These are phyloP conservation scores for Endothia cerciana DNA, from an alignment of 2,329 filamentous ascomycete species.

Conservation along the genomic window DNA sequence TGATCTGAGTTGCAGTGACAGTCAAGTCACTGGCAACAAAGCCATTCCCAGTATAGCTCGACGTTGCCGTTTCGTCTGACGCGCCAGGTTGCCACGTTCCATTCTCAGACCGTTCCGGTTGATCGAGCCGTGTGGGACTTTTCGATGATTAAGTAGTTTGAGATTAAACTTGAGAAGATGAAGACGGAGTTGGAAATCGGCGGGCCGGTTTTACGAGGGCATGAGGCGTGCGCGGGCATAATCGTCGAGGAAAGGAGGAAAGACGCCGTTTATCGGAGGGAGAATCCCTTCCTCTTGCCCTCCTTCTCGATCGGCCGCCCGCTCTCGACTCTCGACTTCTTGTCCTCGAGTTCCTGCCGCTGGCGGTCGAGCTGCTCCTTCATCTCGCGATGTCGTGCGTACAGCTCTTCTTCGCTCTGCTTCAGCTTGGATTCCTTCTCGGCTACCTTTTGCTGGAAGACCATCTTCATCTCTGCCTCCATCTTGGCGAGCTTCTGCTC, in stretches of 20 bases:
- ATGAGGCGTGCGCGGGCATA: slow-evolving; percentile 63
- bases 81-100: slow-evolving; percentile 28
- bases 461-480: slow-evolving; percentile 99
- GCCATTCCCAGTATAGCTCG: slow-evolving; percentile 8
- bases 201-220: slow-evolving; percentile 62
- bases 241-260: slow-evolving; percentile 44
- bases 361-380: slow-evolving; percentile 98
- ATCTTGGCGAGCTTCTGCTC: slow-evolving; percentile 99
- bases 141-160: slow-evolving; percentile 47
- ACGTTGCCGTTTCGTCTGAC: slow-evolving; percentile 20
- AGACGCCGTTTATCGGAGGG: slow-evolving; percentile 73
- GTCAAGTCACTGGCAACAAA: slow-evolving; percentile 9
- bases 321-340: slow-evolving; percentile 94
- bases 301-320: slow-evolving; percentile 96
- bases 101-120: slow-evolving; percentile 30
- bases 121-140: slow-evolving; percentile 21
- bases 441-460: slow-evolving; percentile 99
- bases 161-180: slow-evolving; percentile 50
- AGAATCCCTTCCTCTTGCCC: slow-evolving; percentile 99
- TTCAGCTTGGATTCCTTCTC: slow-evolving; percentile 99
- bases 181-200: slow-evolving; percentile 52
- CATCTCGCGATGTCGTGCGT: slow-evolving; percentile 98
- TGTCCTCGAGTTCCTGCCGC: slow-evolving; percentile 93
- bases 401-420: slow-evolving; percentile 98
- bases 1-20: slow-evolving; percentile 11